Conservation (phyloP, 176 grass and related monocot species). For the Oryza coarctata region DNA sequence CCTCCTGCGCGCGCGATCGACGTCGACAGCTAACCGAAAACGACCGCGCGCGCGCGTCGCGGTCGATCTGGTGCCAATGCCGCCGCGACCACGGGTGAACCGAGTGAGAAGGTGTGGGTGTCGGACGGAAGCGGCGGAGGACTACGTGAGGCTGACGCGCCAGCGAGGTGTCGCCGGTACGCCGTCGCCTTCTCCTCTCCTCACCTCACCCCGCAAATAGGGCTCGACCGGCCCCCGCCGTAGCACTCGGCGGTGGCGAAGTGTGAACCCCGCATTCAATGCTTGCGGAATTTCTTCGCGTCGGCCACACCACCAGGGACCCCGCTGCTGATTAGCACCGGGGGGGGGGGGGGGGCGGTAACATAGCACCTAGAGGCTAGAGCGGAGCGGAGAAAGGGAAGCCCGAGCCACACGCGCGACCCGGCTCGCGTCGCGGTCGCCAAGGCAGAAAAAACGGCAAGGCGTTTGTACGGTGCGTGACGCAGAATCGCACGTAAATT, state of each 20-base stretch:
- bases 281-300: neutral
- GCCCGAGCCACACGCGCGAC: neutral
- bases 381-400: no score
- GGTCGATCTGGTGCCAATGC: neutral
- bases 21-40: neutral
- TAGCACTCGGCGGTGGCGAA: conserved; percentile 13
- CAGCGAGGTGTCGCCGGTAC: conserved; percentile 28
- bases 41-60: neutral
- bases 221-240: neutral
- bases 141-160: neutral
- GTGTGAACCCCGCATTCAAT: conserved; percentile 33
- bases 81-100: no score
- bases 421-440: neutral
- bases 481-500: neutral
- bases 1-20: neutral
- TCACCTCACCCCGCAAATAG: no score
- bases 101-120: no score
- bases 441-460: neutral
- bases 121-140: neutral
- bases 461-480: neutral
- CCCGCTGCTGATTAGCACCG: neutral
- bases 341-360: neutral
- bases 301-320: neutral
- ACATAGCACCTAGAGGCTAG: neutral
- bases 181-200: neutral